phyloP scores from a whole-genome alignment of 306 rosid genomes.

The Fagus crenata region DNA sequence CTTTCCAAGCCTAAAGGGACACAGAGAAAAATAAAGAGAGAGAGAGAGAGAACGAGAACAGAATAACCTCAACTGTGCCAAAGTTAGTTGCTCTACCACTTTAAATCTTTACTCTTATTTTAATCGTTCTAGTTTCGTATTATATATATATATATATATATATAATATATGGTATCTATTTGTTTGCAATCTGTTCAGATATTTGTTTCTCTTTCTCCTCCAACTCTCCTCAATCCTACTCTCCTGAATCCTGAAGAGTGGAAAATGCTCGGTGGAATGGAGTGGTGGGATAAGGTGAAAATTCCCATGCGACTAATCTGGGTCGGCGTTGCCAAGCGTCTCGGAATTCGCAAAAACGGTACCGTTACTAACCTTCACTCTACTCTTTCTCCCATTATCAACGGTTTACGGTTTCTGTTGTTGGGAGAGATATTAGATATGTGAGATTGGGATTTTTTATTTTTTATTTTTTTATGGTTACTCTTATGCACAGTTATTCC shows the following conservation, averaged over 20 bases:
- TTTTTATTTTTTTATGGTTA: too few relatives aligned
- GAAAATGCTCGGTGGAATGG: constrained; percentile 33
- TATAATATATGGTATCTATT: too few relatives aligned
- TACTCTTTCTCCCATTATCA: too few relatives aligned
- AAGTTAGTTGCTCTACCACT: constrained; percentile 16
- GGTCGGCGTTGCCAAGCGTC: constrained; percentile 41
- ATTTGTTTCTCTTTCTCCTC: not conserved
- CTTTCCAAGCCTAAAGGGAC: not conserved
- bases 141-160: too few relatives aligned
- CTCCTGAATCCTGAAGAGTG: constrained; percentile 3
- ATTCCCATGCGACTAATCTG: constrained; percentile 43
- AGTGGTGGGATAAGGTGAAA: constrained; percentile 53
- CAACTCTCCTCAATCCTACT: not conserved
- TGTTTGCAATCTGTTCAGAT: not conserved
- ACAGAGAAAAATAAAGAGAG: too few relatives aligned
- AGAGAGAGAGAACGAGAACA: not conserved
- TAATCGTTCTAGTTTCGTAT: not conserved
- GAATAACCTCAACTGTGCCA: not conserved
- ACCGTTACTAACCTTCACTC: too few relatives aligned
- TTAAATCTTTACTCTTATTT: not conserved
- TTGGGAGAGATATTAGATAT: too few relatives aligned
- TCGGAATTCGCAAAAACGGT: constrained; percentile 60
- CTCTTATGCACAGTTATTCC: too few relatives aligned
- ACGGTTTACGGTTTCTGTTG: too few relatives aligned
- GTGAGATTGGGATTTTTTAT: too few relatives aligned